Evolutionary conservation across 208 protist genomes (phyloP).

Genomic region (Leishmania guyanensis): DNA sequence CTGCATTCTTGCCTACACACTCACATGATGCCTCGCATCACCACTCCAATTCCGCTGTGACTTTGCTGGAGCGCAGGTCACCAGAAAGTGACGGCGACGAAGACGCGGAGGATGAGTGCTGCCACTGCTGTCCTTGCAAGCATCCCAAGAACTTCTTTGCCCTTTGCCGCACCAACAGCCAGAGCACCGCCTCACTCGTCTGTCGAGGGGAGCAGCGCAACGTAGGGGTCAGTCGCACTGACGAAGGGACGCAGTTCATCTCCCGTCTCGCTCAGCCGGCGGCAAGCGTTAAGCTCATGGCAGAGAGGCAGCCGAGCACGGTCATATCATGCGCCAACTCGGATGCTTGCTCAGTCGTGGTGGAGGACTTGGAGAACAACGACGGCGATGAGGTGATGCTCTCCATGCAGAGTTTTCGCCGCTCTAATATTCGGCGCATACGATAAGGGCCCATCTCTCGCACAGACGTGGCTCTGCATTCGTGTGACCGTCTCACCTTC

Average conservation of each 20-base stretch:
- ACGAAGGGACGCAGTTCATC: neutral
- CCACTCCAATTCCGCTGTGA: neutral
- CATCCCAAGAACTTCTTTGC: slow-evolving; percentile 44
- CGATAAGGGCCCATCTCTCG: neutral
- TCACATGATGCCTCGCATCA: neutral
- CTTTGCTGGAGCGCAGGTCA: neutral
- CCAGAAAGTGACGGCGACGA: neutral
- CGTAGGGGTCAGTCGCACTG: neutral
- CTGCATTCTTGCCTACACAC: neutral
- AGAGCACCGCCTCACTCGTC: neutral
- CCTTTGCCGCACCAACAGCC: slow-evolving; percentile 19
- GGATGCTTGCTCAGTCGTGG: neutral
- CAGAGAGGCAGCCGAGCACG: neutral
- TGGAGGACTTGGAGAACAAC: slow-evolving; percentile 30
- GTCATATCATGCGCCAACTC: neutral
- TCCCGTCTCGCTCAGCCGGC: neutral
- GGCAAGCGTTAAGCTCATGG: neutral
- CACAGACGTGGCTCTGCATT: neutral
- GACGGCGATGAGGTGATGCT: slow-evolving; percentile 50
- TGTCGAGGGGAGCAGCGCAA: neutral
- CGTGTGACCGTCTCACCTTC: neutral
- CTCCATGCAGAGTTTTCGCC: slow-evolving; percentile 53
- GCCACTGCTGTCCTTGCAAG: slow-evolving; percentile 55
- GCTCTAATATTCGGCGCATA: slow-evolving; percentile 29
- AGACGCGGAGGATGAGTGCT: slow-evolving; percentile 31